Base-by-base conservation (phyloP, 768 basidiomycete species). In the Lyophyllum atratum region DNA sequence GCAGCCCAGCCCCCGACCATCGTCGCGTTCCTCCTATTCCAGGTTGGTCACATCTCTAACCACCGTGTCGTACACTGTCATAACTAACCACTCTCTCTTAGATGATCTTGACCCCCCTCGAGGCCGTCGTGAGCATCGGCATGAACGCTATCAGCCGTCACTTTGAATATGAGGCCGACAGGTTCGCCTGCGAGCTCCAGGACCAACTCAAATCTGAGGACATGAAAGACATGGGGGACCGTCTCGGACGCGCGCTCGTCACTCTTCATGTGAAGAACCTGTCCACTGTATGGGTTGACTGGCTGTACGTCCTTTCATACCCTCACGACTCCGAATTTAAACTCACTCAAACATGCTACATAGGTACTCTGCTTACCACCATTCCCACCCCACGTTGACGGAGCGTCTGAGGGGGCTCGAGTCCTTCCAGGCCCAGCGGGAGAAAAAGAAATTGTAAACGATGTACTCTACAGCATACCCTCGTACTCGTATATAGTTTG, bases 111-210 rank as follows among this genome's bases (percentile, higher is more conserved):
- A 87, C 85, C 0, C 93, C 93, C 0, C 70, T 93, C 34, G 91
- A 93, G 66, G 81, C 90, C 1, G 66, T 94, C 50, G 81, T 93
- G 22, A 74, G 82, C 52, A 85, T 90, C 61, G 79, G 74, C 17
- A 84, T 95, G 79, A 94, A 98, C 71, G 85, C 88, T 3, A 74
- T 96, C 37, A 92, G 88, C 58, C 82, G 96, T 22, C 82, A 81
- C 60, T 95, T 93, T 71, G 96, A 98, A 67, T 98, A 91, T 79
- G 80, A 98, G 70, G 96, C 96, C 0, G 96, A 98, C 71, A 79
- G 80, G 59, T 96, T 93, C 58, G 92, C 93, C 1, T 86, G 85
- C 61, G 85, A 90, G 68, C 78, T 94, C 0, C 80, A 86, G 57
- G 80, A 82, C 26, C 71, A 73, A 62, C 70, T 84, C 22, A 57